phyloP scores from a whole-genome alignment of 129 eudicot genomes.

The Ambrosia artemisiifolia region DNA sequence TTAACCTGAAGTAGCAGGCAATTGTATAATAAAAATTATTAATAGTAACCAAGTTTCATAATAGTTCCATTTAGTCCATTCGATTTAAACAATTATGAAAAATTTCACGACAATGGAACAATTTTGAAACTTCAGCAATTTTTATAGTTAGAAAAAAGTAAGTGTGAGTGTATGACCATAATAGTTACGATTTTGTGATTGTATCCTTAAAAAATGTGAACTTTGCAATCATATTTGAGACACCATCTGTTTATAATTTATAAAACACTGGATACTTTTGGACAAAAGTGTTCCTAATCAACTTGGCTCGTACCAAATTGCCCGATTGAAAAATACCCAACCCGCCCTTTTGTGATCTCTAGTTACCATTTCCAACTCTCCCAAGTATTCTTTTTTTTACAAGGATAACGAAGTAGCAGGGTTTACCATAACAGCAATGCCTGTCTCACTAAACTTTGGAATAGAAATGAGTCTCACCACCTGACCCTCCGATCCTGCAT shows the following conservation, averaged over 20 bases:
- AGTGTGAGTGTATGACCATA: no score
- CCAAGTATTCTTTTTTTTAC: neutral
- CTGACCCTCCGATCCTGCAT: conserved; percentile 90
- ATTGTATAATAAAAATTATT: no score
- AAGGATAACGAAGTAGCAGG: neutral
- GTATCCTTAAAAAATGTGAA: neutral
- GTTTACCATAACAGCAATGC: conserved; percentile 86
- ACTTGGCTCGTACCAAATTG: neutral
- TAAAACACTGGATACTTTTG: neutral
- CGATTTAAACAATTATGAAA: no score
- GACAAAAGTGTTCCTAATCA: neutral
- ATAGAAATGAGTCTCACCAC: conserved; percentile 69
- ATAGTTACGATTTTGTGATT: no score
- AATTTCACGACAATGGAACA: no score
- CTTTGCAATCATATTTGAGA: neutral
- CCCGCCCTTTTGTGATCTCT: neutral
- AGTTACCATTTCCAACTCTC: neutral
- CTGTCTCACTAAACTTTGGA: conserved; percentile 84
- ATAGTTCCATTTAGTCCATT: no score
- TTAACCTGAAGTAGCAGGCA: no score
- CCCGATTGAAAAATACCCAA: neutral
- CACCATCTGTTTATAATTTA: neutral
- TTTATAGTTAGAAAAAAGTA: no score
- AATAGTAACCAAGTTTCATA: no score
- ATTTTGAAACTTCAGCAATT: no score